Base-by-base conservation (phyloP, 1,284 basidiomycete genomes). In the Inonotus obliquus region DNA sequence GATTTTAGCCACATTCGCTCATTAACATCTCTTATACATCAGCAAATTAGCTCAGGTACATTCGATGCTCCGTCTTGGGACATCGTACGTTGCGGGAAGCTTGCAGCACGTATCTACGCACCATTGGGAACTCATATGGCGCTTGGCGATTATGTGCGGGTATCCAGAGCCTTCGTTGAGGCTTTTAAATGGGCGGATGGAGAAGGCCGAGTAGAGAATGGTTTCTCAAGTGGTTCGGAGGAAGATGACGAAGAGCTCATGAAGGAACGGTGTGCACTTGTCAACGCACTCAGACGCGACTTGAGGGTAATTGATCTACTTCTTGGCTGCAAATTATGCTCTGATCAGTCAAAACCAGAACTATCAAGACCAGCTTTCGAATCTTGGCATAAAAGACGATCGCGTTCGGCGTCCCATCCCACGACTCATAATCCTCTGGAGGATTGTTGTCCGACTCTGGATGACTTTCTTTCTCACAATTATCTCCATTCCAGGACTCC, bases 1-100 rank as follows among this genome's bases (percentile, higher is more conserved):
- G 76, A 91, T 59, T 87, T 83, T 67, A 67, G 75, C 25, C 69
- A 80, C 51, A 83, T 94, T 60, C 81, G 85, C 21, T 68, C 72
- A 2, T 70, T 93, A 21, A 94, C 92, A 1, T 70, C 81, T 1
- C 77, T 75, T 58, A 81, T 94, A 69, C 83, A 88, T 55, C 76
- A 81, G 45, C 77, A 82, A 64, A 91, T 94, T 63, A 83, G 86
- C 61, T 81, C 82, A 27, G 91, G 89, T 1, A 91, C 89, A 0
- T 79, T 92, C 51, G 88, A 92, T 66, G 86, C 91, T 1, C 92
- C 92, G 21, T 88, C 87, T 6, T 94, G 92, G 91, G 81, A 85
- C 65, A 74, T 89, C 23, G 79, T 92, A 44, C 83, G 89, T 45
- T 82, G 81, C 14, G 86, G 87, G 14, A 92, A 92, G 70, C 78